These are phyloP conservation scores for Athelia sp. DNA, from an alignment of 1,284 basidiomycete species.

Conservation along the genomic window DNA sequence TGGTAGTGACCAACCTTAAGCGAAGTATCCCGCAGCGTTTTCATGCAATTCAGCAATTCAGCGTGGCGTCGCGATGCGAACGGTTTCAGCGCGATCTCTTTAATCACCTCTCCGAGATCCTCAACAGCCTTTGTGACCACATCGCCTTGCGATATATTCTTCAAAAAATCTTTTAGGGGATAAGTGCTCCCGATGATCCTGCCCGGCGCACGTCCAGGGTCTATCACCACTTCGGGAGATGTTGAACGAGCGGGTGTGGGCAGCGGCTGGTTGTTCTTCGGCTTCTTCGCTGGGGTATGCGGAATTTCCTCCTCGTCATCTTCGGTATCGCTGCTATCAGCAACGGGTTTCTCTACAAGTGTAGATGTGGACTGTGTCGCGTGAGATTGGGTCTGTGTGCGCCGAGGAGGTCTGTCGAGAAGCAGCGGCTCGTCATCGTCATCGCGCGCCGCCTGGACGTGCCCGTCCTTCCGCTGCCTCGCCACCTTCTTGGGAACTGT, in stretches of 20 bases:
- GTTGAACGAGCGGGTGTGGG: constrained; percentile 49
- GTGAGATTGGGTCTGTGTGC: constrained; percentile 15
- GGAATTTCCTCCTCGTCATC: constrained; percentile 34
- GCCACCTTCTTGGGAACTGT: constrained; percentile 57
- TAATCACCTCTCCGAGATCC: constrained; percentile 68
- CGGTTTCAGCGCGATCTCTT: constrained; percentile 63
- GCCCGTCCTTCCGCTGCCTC: constrained; percentile 49
- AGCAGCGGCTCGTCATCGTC: constrained; percentile 59
- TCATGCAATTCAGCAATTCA: constrained; percentile 74
- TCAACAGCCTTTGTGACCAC: constrained; percentile 79
- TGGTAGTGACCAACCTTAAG: constrained; percentile 39
- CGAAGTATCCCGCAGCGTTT: constrained; percentile 57
- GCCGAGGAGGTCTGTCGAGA: constrained; percentile 43
- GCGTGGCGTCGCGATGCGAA: constrained; percentile 61
- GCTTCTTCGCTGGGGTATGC: constrained; percentile 7
- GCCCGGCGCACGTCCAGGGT: constrained; percentile 40
- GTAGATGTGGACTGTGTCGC: constrained; percentile 6
- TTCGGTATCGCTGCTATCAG: constrained; percentile 38
- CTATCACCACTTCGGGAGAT: constrained; percentile 33
- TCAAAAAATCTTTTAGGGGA: constrained; percentile 73
- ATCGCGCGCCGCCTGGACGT: constrained; percentile 51
- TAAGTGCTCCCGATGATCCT: constrained; percentile 69
- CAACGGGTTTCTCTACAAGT: constrained; percentile 12
- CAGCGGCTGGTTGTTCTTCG: constrained; percentile 21
- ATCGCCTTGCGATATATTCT: constrained; percentile 67